These are phyloP conservation scores for Orbilia javanica DNA, from an alignment of 2,329 filamentous ascomycete genomes.

Conservation along the genomic window DNA sequence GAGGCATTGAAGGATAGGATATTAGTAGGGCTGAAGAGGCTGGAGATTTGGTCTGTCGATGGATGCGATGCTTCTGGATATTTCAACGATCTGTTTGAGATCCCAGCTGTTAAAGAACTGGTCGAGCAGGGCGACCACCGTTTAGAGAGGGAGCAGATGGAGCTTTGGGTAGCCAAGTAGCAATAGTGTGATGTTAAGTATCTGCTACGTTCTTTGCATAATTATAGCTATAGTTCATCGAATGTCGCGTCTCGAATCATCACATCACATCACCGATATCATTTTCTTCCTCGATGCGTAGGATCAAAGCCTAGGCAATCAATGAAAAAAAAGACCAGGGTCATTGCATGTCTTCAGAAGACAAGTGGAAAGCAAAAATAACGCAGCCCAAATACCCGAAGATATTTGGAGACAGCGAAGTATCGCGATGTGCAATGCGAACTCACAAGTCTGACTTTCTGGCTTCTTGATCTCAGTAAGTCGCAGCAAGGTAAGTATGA, in stretches of 20 bases:
- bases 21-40: constrained; percentile 4
- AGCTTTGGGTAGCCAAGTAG: background rate
- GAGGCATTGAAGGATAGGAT: constrained; percentile 7
- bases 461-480: background rate
- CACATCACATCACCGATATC: too few relatives aligned
- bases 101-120: constrained; percentile 20
- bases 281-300: constrained; percentile 1
- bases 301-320: background rate
- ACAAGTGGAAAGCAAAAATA: constrained; percentile 10
- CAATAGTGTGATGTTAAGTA: background rate
- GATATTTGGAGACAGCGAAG: constrained; percentile 3
- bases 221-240: background rate
- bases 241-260: too few relatives aligned
- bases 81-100: background rate
- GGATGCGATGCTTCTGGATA: background rate
- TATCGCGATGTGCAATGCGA: constrained; percentile 24
- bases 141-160: background rate
- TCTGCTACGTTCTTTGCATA: background rate
- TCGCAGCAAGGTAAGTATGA: constrained; percentile 21
- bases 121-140: background rate
- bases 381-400: constrained; percentile 7
- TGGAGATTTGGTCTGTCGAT: constrained; percentile 13
- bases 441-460: background rate
- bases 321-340: constrained; percentile 3
- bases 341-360: background rate